phyloP scores from a whole-genome alignment of 106 monocot species.

The Dioscorea dumetorum region DNA sequence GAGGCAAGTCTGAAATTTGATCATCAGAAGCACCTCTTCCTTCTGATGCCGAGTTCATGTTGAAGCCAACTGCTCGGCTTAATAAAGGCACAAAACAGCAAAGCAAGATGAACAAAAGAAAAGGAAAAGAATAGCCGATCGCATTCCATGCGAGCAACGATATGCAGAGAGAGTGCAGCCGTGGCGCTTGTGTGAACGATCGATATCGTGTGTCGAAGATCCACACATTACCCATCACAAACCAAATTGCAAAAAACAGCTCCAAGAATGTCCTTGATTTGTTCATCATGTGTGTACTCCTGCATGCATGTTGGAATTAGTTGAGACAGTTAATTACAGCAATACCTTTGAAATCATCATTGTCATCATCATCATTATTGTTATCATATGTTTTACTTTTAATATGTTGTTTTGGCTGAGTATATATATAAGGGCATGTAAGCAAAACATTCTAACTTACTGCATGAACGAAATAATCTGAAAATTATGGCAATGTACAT shows the following conservation, averaged over 20 bases:
- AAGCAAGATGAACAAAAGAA: slow-evolving; percentile 74
- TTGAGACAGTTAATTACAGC: no score
- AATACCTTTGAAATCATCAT: no score
- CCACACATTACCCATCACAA: slow-evolving; percentile 96
- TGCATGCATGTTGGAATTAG: neutral
- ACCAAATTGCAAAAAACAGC: slow-evolving; percentile 85
- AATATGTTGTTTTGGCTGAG: no score
- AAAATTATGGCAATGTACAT: no score
- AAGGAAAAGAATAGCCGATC: slow-evolving; percentile 73
- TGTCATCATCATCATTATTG: no score
- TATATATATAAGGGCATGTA: no score
- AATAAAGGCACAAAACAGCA: slow-evolving; percentile 75
- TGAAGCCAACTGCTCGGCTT: slow-evolving; percentile 52
- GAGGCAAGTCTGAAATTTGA: slow-evolving; percentile 52
- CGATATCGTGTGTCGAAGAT: slow-evolving; percentile 55
- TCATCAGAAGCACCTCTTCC: slow-evolving; percentile 65
- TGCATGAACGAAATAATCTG: no score
- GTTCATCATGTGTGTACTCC: slow-evolving; percentile 54
- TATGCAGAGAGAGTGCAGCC: slow-evolving; percentile 55
- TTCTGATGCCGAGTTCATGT: slow-evolving; percentile 64
- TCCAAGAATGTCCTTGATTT: slow-evolving; percentile 50
- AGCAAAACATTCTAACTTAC: no score
- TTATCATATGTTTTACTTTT: no score
- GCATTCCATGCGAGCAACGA: slow-evolving; percentile 76
- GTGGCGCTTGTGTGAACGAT: slow-evolving; percentile 42